Base-by-base conservation (phyloP, 1,284 basidiomycete genomes). In the Rhodofomes roseus region DNA sequence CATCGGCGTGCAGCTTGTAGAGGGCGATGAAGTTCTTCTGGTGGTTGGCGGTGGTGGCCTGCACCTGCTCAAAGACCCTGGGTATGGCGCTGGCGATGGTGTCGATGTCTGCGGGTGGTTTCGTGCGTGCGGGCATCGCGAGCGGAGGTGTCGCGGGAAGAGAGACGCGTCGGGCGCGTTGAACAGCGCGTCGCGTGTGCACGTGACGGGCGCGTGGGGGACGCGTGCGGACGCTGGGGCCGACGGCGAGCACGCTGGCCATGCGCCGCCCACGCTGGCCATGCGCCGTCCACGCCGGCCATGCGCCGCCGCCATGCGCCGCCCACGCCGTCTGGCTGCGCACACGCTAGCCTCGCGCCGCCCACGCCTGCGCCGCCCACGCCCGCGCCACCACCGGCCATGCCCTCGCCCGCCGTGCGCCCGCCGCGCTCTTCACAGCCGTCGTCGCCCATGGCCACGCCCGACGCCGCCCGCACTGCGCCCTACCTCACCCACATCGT, bases 21-120 rank as follows among this genome's bases (percentile, higher is more conserved):
- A 98, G 83, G 0, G 89, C 86, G 54, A 95, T 90, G 60, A 89
- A 84, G 75, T 98, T 97, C 81, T 98, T 98, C 63, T 90, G 84
- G 73, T 93, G 95, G 71, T 93, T 95, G 7, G 95, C 92, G 11
- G 89, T 73, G 0, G 93, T 89, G 43, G 78, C 76, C 72, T 98
- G 96, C 0, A 86, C 90, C 73, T 98, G 92, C 58, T 93, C 89
- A 61, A 93, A 93, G 56, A 87, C 85, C 50, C 81, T 82, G 6
- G 84, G 79, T 8, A 87, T 65, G 5, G 68, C 64, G 0, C 70
- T 60, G 18, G 68, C 36, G 37, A 79, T 63, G 12, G 67, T 69
- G 23, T 77, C 75, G 20, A 74, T 68, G 43, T 77, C 75, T 16
- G 72, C 65, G 5, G 69, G 59, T 9, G 70, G 63, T 2, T 62